Evolutionary conservation across 2,329 filamentous ascomycete species (phyloP).

Genomic region (Trichoderma afroharzianum): DNA sequence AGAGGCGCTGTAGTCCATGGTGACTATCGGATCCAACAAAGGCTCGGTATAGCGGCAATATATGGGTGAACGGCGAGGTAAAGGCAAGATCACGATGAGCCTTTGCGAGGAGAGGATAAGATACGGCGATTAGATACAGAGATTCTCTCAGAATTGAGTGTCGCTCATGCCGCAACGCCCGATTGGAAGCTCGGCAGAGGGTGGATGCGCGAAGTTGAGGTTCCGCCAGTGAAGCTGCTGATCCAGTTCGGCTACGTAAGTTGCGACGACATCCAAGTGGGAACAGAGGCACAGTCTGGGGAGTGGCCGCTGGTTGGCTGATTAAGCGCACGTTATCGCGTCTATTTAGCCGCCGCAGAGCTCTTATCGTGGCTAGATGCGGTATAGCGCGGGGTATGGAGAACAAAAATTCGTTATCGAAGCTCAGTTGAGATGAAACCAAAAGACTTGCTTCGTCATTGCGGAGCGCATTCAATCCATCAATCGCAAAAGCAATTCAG

Average conservation of each 20-base stretch:
- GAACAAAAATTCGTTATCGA: constrained; percentile 14
- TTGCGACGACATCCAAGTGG: constrained; percentile 20
- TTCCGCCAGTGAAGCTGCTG: background rate
- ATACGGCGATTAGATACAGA: background rate
- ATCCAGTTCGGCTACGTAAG: constrained; percentile 29
- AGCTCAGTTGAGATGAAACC: constrained; percentile 11
- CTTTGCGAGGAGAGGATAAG: background rate
- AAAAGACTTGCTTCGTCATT: background rate
- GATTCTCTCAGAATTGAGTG: background rate
- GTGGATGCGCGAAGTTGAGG: constrained; percentile 13
- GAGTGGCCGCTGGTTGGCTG: constrained; percentile 18
- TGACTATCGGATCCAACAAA: constrained; percentile 16
- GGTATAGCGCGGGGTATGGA: constrained; percentile 40
- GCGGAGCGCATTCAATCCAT: background rate
- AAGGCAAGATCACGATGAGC: background rate
- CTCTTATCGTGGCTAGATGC: constrained; percentile 27
- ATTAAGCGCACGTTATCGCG: constrained; percentile 25
- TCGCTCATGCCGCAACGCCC: constrained; percentile 16
- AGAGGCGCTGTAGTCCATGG: constrained; percentile 58
- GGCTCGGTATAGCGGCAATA: constrained; percentile 19
- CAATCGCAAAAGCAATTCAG: background rate
- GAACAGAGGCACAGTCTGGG: constrained; percentile 12
- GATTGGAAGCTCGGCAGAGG: background rate
- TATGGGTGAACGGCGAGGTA: constrained; percentile 18
- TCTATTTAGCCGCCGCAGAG: constrained; percentile 20